Conservation (phyloP, 768 basidiomycete species). For the Cystobasidium ongulense region DNA sequence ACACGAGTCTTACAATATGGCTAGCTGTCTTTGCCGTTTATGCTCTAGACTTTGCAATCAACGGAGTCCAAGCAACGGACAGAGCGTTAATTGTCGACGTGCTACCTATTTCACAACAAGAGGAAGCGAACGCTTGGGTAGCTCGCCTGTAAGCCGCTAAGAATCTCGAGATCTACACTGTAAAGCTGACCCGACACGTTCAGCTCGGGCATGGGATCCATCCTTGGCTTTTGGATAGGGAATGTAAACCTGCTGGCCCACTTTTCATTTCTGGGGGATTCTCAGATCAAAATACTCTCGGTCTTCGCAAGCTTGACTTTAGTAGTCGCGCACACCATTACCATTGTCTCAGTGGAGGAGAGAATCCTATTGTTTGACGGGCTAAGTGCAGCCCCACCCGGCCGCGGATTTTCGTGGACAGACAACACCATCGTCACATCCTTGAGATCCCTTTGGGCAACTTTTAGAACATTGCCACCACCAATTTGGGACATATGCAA, state of each 20-base stretch:
- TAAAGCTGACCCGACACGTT: neutral
- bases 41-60: conserved; percentile 28
- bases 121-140: conserved; percentile 30
- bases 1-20: conserved; percentile 24
- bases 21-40: conserved; percentile 31
- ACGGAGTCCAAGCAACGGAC: conserved; percentile 25
- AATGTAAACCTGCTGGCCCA: neutral
- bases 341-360: conserved; percentile 30
- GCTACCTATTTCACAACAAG: conserved; percentile 19
- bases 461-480: conserved; percentile 60
- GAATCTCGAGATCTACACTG: neutral
- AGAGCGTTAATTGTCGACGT: conserved; percentile 28
- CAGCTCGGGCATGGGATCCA: conserved; percentile 19
- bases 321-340: conserved; percentile 19
- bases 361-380: conserved; percentile 30
- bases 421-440: neutral
- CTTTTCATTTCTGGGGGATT: conserved; percentile 20
- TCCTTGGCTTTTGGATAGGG: conserved; percentile 30
- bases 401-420: neutral
- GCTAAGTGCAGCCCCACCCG: conserved; percentile 28
- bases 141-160: conserved; percentile 13
- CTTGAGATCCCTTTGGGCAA: conserved; percentile 49
- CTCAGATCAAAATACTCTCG: conserved; percentile 30
- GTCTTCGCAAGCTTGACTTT: conserved; percentile 21
- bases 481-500: conserved; percentile 64